A percentile compares a stretch with the other conserved stretches of the same genome.
These are phyloP conservation scores for Lodderomyces margitis DNA, from an alignment of 1,139 yeast genomes.

Conservation along the genomic window DNA sequence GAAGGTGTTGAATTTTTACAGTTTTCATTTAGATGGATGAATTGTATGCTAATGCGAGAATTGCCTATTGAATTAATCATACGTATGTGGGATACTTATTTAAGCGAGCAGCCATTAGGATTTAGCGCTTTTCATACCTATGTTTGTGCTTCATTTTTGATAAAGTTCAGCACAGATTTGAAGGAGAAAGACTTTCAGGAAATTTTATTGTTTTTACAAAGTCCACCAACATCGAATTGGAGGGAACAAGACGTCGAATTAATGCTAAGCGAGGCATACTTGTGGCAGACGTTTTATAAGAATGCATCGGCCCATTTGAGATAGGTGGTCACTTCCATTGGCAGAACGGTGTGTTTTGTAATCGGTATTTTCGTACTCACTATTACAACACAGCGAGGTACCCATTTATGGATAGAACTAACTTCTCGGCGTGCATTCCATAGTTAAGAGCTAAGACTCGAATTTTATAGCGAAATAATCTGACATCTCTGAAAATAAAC, in stretches of 20 bases:
- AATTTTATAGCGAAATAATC: too few species aligned
- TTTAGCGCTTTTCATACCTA: conserved; percentile 92
- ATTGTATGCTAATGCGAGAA: conserved; percentile 94
- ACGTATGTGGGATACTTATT: conserved; percentile 97
- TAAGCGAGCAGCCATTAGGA: conserved; percentile 85
- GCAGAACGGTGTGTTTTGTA: too few species aligned
- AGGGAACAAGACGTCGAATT: conserved; percentile 86
- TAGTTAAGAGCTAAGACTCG: too few species aligned
- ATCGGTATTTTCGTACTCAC: too few species aligned
- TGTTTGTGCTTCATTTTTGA: conserved; percentile 96
- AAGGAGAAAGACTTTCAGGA: conserved; percentile 93
- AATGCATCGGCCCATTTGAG: conserved; percentile 83
- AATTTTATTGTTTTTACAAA: conserved; percentile 83
- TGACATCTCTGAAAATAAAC: too few species aligned
- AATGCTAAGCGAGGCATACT: conserved; percentile 89
- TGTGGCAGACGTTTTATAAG: conserved; percentile 92
- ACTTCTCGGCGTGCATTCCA: too few species aligned
- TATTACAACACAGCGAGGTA: too few species aligned
- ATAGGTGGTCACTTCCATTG: too few species aligned
- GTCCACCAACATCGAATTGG: conserved; percentile 86
- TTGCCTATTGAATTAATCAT: conserved; percentile 72
- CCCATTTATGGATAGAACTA: too few species aligned
- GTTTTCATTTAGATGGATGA: conserved; percentile 98
- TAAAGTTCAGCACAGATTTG: conserved; percentile 77
- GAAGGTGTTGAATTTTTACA: conserved; percentile 92